phyloP scores from a whole-genome alignment of 345 rosid genomes.

The Moricandia moricandioides region DNA sequence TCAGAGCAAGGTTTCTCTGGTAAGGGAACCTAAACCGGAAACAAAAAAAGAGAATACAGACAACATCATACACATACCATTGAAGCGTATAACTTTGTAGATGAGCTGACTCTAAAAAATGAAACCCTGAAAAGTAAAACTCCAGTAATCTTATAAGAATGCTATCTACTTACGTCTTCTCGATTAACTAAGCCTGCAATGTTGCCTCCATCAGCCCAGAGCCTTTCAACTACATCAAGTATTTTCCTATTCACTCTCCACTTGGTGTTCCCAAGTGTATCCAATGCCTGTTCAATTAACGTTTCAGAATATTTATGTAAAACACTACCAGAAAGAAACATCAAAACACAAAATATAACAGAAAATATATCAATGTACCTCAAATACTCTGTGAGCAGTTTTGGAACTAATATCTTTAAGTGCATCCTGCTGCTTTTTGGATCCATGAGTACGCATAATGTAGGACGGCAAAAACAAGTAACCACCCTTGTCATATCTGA shows the following conservation, averaged over 20 bases:
- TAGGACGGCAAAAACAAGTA: slow-evolving; percentile 91
- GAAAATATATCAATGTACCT: slow-evolving; percentile 48
- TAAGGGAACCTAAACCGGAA: slow-evolving; percentile 49
- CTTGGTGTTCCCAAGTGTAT: slow-evolving; percentile 90
- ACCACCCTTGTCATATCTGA: slow-evolving; percentile 89
- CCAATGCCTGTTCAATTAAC: slow-evolving; percentile 64
- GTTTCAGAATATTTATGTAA: not conserved
- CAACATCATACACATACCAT: slow-evolving; percentile 1
- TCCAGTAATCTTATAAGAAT: not conserved
- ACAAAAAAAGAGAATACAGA: not conserved
- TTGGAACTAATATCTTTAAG: slow-evolving; percentile 47
- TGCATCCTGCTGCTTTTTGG: slow-evolving; percentile 74
- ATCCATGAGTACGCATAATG: slow-evolving; percentile 96
- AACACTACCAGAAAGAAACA: not conserved
- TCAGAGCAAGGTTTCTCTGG: slow-evolving; percentile 63
- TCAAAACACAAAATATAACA: not conserved
- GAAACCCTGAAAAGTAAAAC: not conserved
- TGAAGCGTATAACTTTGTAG: not conserved
- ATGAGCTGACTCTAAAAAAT: not conserved
- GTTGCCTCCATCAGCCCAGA: slow-evolving; percentile 90
- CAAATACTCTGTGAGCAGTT: slow-evolving; percentile 63
- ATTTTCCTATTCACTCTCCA: slow-evolving; percentile 87
- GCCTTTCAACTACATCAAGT: slow-evolving; percentile 70
- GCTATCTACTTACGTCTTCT: slow-evolving; percentile 63
- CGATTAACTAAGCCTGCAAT: slow-evolving; percentile 86